phyloP scores from a whole-genome alignment of 306 rosid genomes.

The Cyclanthera cordifolia region DNA sequence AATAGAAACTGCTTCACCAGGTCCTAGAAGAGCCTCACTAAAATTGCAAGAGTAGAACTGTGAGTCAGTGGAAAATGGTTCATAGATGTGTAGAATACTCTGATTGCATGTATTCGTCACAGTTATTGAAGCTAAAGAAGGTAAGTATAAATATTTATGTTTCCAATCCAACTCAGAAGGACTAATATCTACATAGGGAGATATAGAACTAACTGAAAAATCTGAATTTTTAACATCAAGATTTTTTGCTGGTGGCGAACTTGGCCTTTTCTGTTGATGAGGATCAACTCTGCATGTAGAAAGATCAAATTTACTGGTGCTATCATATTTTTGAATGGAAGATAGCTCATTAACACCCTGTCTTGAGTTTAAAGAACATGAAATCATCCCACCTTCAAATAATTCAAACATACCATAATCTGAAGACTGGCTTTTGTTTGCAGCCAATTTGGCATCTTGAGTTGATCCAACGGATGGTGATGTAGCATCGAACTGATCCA shows the following conservation, averaged over 20 bases:
- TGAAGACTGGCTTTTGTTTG: conserved; percentile 59
- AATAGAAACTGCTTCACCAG: conserved; percentile 60
- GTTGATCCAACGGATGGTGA: conserved; percentile 29
- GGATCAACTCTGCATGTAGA: conserved; percentile 45
- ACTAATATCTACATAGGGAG: conserved; percentile 47
- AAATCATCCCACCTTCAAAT: conserved; percentile 51
- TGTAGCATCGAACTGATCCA: conserved; percentile 25
- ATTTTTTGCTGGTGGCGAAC: conserved; percentile 26
- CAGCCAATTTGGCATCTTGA: conserved; percentile 29
- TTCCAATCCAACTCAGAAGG: conserved; percentile 81
- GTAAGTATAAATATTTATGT: conserved; percentile 45
- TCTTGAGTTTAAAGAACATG: conserved; percentile 62
- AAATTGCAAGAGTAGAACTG: conserved; percentile 94
- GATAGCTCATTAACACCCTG: conserved; percentile 37
- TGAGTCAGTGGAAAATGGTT: conserved; percentile 69
- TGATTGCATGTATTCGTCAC: conserved; percentile 69
- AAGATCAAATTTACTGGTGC: conserved; percentile 28
- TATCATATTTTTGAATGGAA: conserved; percentile 37
- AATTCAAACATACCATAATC: conserved; percentile 72
- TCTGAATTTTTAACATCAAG: conserved; percentile 29
- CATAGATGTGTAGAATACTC: conserved; percentile 61
- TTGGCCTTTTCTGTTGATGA: conserved; percentile 34
- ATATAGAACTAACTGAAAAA: conserved; percentile 37
- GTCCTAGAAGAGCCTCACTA: conserved; percentile 53
- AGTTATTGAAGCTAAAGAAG: conserved; percentile 60